Percentiles rank a stretch among this genome's conserved stretches.
Conservation (phyloP, 75 land plant genomes). For the Pseudotsuga menziesii region DNA sequence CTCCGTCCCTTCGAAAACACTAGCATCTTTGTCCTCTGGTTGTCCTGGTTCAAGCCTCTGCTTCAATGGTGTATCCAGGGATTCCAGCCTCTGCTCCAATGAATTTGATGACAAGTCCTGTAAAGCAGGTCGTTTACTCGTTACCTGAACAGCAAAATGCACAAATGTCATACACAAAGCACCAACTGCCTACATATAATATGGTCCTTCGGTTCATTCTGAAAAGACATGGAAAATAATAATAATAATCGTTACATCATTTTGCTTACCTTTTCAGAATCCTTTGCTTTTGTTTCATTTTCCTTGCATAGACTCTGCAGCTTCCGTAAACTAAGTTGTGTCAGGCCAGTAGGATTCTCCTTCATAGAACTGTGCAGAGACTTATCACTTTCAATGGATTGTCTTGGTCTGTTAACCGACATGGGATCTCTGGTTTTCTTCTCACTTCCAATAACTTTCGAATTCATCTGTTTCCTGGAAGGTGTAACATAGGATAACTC, state of each 20-base stretch:
- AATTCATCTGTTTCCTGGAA: not conserved
- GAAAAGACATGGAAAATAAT: not conserved
- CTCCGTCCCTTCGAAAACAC: not conserved
- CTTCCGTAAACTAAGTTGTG: not conserved
- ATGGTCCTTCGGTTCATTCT: not conserved
- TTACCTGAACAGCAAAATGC: not conserved
- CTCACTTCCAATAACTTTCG: not conserved
- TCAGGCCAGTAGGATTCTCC: not conserved
- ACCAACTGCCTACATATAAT: not conserved
- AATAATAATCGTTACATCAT: not conserved
- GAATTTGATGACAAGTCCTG: not conserved
- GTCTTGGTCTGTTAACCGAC: not conserved
- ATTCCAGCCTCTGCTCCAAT: slow-evolving; percentile 2
- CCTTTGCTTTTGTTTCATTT: not conserved
- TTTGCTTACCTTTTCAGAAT: slow-evolving; percentile 3
- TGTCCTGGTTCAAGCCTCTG: not conserved
- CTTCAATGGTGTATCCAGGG: not conserved
- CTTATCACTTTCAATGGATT: not conserved
- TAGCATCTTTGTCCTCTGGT: not conserved
- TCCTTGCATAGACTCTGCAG: not conserved
- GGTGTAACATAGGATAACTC: not conserved
- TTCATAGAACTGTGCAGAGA: not conserved
- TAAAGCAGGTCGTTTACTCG: not conserved
- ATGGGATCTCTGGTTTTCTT: not conserved
- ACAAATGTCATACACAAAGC: not conserved